Base-by-base conservation (phyloP, 1,284 basidiomycete genomes). In the Pyrrhoderma noxium region DNA sequence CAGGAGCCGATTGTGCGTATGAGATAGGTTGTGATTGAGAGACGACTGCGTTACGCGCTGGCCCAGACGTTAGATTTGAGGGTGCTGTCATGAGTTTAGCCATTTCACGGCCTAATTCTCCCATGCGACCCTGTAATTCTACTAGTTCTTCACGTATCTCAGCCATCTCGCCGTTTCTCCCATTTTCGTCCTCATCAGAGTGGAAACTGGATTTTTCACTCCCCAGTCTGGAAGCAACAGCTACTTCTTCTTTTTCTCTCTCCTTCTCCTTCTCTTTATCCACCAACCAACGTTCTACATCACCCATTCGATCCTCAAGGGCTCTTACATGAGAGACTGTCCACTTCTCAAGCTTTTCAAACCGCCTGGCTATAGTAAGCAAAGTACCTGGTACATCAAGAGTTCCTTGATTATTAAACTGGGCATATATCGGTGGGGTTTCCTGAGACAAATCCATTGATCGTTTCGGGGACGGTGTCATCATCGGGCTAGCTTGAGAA, bases 341-440 rank as follows among this genome's bases (percentile, higher is more conserved):
- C 86, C 86, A 89, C 56, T 82, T 82, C 62, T 89, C 86, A n/a
- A 89, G 73, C 61, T 90, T 90, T 64, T 90, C 87, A 54, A 90
- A 89, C 7, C 84, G 75, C 52, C 76, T 76, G 7, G 81, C 80
- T 39, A 86, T 77, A 8, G 75, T 76, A 14, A 89, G 67, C 1
- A 90, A 67, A 0, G 87, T 89, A 1, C 75, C 79, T 11, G 80
- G 75, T 7, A 88, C 68, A 60, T 90, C 87, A 3, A 90, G 67
- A 0, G 77, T 75, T 3, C 87, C 86, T 45, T 82, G 74, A 2
- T 75, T 56, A 27, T 76, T 78, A 63, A 88, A 89, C 49, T 85
- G 80, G 1, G 84, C 83, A 59, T 89, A 89, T 36, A 85, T 61
- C 0, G 84, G 86, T 9, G 80, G 79, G 1, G 74, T 68, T 52